Base-by-base conservation (phyloP, 768 basidiomycete genomes). In the Boletus reticuloceps region DNA sequence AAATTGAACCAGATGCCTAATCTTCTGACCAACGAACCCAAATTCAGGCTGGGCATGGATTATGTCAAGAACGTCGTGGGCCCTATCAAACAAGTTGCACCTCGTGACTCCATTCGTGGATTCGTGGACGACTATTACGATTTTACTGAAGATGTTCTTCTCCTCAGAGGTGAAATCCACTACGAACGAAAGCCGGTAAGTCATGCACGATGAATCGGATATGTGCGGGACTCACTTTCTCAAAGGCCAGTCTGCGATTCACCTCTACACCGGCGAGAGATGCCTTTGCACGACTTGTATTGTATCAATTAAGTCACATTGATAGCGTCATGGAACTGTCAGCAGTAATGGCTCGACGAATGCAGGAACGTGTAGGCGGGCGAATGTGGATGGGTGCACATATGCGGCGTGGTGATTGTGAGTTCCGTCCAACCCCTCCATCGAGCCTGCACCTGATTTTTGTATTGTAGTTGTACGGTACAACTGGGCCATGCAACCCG, bases 361-460 rank as follows among this genome's bases (percentile, higher is more conserved):
- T 77, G 71, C 60, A 50, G 5, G 58, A 64, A 13, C 43, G 60
- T 29, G 65, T 62, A 2, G 69, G 48, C 1, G 74, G 73, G 16
- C 66, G 74, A 7, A 64, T 71, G 60, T 77, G 75, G 76, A 73
- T 77, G 73, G 71, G 65, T 13, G 74, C 70, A 8, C 75, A 77
- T 43, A 77, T 77, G 76, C 74, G 75, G 19, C 72, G 75, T 25
- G 75, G 75, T 44, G 75, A 77, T 43, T 77, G 74, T 77, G 47
- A 68, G 72, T 60, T 45, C 34, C 19, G 14, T 47, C 25, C 27
- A 36, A 8, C 13, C 22, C 17, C 17, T 1, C 31, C 4, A 32
- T 31, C 7, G 14, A 32, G 20, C 17, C 8, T 31, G 9, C 4
- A 1, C 10, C 41, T 58, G n/a, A 56, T n/a, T 7, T 38, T 25